These are phyloP conservation scores for Suillus discolor DNA, from an alignment of 768 basidiomycete genomes.

Conservation along the genomic window DNA sequence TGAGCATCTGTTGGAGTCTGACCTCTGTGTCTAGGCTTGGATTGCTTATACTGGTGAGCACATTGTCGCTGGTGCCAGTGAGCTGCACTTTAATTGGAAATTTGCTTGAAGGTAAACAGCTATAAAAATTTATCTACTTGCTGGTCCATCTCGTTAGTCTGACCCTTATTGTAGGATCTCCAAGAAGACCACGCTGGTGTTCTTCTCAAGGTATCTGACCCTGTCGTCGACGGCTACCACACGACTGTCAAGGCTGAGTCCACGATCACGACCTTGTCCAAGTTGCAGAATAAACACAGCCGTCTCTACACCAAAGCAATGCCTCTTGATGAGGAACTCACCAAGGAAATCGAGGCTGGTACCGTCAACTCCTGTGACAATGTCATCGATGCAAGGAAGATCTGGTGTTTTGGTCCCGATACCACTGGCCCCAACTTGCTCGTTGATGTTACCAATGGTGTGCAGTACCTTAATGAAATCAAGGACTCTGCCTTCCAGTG, in stretches of 20 bases:
- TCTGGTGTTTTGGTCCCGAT: slow-evolving; percentile 99
- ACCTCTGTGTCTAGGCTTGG: slow-evolving; percentile 98
- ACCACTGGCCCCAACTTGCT: slow-evolving; percentile 96
- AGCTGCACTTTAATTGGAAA: slow-evolving; percentile 89
- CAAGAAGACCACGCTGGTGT: slow-evolving; percentile 99
- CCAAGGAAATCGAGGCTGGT: slow-evolving; percentile 88
- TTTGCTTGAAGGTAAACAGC: slow-evolving; percentile 87
- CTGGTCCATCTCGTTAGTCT: neutral
- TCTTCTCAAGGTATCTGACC: slow-evolving; percentile 96
- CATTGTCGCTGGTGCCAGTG: slow-evolving; percentile 99
- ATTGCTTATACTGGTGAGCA: too few relatives aligned
- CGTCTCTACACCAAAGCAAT: slow-evolving; percentile 92
- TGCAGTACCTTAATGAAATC: slow-evolving; percentile 99
- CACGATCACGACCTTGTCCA: slow-evolving; percentile 93
- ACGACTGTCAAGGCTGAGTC: slow-evolving; percentile 98
- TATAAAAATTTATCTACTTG: neutral
- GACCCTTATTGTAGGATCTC: slow-evolving; percentile 66
- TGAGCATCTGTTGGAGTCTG: slow-evolving; percentile 99
- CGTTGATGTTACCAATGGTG: slow-evolving; percentile 98
- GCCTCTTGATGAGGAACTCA: slow-evolving; percentile 93
- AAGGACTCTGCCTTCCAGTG: slow-evolving; percentile 99
- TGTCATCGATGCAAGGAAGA: slow-evolving; percentile 98
- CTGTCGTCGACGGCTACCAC: slow-evolving; percentile 89
- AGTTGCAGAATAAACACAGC: slow-evolving; percentile 99
- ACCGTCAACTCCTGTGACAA: slow-evolving; percentile 90